These are phyloP conservation scores for Dittrichia graveolens DNA, from an alignment of 129 eudicot species.

Conservation along the genomic window DNA sequence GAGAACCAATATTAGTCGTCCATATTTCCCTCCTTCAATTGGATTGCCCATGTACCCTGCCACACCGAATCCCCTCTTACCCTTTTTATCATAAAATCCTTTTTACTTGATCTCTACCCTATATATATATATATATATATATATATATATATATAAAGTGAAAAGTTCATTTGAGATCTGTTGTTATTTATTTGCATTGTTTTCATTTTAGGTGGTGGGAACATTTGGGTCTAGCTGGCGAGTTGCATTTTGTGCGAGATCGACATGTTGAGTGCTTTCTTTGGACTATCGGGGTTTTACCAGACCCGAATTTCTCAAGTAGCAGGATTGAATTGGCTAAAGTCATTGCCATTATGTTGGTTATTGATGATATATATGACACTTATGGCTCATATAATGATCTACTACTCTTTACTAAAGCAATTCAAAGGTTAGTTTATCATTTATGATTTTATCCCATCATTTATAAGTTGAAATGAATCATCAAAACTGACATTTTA, in stretches of 20 bases:
- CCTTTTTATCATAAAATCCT: too few species aligned
- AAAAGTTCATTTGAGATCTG: too few species aligned
- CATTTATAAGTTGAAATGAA: not conserved
- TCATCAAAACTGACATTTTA: not conserved
- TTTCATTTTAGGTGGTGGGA: constrained; percentile 56
- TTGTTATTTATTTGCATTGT: not conserved
- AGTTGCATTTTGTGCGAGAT: constrained; percentile 48
- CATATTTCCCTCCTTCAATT: too few species aligned
- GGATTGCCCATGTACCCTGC: too few species aligned
- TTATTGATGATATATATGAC: constrained; percentile 62
- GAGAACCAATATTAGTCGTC: too few species aligned
- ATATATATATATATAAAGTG: not conserved
- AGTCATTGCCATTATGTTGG: constrained; percentile 42
- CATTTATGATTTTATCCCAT: not conserved
- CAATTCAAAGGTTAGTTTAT: constrained; percentile 46
- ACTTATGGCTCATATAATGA: constrained; percentile 53
- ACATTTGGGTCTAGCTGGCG: constrained; percentile 41
- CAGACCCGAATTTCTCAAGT: constrained; percentile 40
- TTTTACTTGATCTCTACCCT: too few species aligned
- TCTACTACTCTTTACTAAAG: constrained; percentile 53
- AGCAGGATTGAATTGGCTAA: constrained; percentile 50
- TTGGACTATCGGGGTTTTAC: constrained; percentile 52
- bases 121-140: not conserved
- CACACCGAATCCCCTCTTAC: too few species aligned
- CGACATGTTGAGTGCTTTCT: constrained; percentile 54